These are phyloP conservation scores for Phytophthora ohioensis DNA, from an alignment of 352 stramenopile species.

Conservation along the genomic window DNA sequence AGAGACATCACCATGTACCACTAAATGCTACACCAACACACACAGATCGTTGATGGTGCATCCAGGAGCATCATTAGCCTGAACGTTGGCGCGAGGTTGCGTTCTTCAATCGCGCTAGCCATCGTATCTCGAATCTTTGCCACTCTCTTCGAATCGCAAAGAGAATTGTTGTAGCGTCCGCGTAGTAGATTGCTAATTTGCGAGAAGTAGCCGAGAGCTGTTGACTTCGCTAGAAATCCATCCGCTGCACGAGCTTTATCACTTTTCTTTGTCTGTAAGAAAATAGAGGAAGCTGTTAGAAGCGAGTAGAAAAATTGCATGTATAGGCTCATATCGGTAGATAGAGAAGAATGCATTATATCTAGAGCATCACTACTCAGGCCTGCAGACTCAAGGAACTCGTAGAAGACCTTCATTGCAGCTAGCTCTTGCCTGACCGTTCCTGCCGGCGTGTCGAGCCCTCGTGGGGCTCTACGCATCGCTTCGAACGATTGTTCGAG, in stretches of 20 bases:
- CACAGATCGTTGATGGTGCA: slow-evolving; percentile 25
- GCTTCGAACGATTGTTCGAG: too few relatives aligned
- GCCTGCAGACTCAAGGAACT: slow-evolving; percentile 2
- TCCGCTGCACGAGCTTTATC: not conserved
- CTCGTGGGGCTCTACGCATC: not conserved
- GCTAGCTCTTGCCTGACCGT: not conserved
- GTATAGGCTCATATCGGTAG: not conserved
- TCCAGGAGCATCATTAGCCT: slow-evolving; percentile 1
- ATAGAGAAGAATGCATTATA: slow-evolving; percentile 6
- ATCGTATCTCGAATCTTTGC: slow-evolving; percentile 20
- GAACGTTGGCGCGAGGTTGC: slow-evolving; percentile 4
- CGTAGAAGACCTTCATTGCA: slow-evolving; percentile 1
- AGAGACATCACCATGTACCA: slow-evolving; percentile 23
- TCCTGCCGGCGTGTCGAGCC: not conserved
- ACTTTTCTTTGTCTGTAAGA: slow-evolving; percentile 11
- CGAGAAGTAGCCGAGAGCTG: slow-evolving; percentile 5
- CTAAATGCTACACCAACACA: slow-evolving; percentile 19
- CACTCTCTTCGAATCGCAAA: not conserved
- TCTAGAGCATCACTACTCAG: not conserved
- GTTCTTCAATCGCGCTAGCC: slow-evolving; percentile 3
- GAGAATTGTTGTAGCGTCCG: slow-evolving; percentile 7
- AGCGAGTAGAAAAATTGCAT: slow-evolving; percentile 6
- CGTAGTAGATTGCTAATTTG: slow-evolving; percentile 5
- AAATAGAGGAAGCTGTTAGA: slow-evolving; percentile 2
- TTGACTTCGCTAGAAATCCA: slow-evolving; percentile 2